A percentile compares a stretch with the other conserved stretches of the same genome.
phyloP scores from a whole-genome alignment of 805 yeast species.

The Pichia nakasei region DNA sequence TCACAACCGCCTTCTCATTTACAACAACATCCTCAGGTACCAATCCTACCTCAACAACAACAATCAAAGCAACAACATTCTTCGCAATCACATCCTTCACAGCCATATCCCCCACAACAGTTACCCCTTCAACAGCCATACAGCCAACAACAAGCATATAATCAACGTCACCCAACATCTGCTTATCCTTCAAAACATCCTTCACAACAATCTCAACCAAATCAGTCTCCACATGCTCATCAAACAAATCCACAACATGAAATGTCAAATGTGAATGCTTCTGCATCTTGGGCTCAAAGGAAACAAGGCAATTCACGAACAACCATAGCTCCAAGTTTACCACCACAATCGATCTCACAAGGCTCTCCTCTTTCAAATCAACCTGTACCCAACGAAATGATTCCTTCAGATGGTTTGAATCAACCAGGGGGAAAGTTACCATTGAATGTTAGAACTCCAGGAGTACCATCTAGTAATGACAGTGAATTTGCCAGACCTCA shows the following conservation, averaged over 20 bases:
- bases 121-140: slow-evolving; percentile 10
- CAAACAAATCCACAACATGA: not conserved
- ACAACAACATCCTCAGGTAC: slow-evolving; percentile 16
- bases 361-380: not conserved
- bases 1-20: slow-evolving; percentile 2
- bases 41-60: slow-evolving; percentile 16
- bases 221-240: slow-evolving; percentile 7
- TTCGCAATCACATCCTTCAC: no score
- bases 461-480: not conserved
- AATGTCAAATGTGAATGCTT: no score
- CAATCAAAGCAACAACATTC: slow-evolving; percentile 11
- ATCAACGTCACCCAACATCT: slow-evolving; percentile 8
- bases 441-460: not conserved
- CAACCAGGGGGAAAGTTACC: not conserved
- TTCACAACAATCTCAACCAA: not conserved
- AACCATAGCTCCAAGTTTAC: not conserved
- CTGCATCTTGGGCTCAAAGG: no score
- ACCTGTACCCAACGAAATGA: not conserved
- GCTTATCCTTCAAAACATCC: slow-evolving; percentile 7
- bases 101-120: slow-evolving; percentile 7
- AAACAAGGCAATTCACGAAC: no score
- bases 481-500: not conserved
- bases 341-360: not conserved
- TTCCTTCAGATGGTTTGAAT: no score
- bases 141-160: slow-evolving; percentile 9